Base-by-base conservation (phyloP, 2,329 filamentous ascomycete species). In the Aphanocladium album region DNA sequence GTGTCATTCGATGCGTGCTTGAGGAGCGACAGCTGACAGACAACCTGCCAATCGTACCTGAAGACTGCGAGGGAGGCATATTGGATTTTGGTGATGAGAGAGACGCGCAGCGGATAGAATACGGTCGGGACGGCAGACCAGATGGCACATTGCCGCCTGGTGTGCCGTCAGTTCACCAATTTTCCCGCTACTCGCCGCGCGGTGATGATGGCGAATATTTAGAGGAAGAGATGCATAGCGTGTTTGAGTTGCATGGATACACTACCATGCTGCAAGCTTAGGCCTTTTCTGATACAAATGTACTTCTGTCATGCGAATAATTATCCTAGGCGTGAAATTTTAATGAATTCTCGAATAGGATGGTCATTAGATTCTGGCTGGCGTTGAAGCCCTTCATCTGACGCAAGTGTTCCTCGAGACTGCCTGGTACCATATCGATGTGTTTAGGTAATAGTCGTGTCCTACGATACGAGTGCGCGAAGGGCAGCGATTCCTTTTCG, bases 41-140 rank as follows among this genome's bases (percentile, higher is more conserved):
- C 9, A 65, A 67, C 16, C 61, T 70, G 51, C 69, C 72, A 8
- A 70, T 68, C 17, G 57, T 76, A 17, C 68, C 74, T 2, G 68
- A 73, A 30, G 72, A 75, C 37, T 67, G 66, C 27, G 64, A 57
- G 7, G 77, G 77, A 14, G 75, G 76, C 12, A 75, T 79, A 33
- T 62, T 79, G 51, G 75, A 78, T 65, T 76, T 75, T 67, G 72
- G 72, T 9, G 73, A 76, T 27, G 72, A 70, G 51, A 69, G 70
- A 4, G 76, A 78, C 57, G 65, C 66, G 17, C 69, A 73, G 35
- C 68, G 71, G 7, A 57, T 61, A 5, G 60, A 61, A 8, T 71
- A 73, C 45, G 68, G 68, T 14, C 58, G 63, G 12, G 77, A 79
- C 67, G 76, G 70, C 11, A 76, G 73, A 21, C 66, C 65, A 1